phyloP scores from a whole-genome alignment of 352 stramenopile species.

The Pythium sukuiense region DNA sequence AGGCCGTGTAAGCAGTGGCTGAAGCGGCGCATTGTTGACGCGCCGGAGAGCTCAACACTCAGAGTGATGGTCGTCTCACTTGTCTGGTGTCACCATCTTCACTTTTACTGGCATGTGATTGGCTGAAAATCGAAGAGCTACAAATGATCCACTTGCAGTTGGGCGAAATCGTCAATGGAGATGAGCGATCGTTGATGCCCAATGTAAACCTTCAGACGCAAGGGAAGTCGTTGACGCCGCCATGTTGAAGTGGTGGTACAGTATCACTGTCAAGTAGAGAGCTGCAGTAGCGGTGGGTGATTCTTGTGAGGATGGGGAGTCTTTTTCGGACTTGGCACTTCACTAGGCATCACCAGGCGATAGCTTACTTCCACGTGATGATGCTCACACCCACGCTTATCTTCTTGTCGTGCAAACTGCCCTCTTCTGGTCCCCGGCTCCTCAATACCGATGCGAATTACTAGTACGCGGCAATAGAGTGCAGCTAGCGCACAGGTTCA shows the following conservation, averaged over 20 bases:
- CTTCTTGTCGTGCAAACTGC: too few species aligned
- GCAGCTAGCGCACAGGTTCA: too few species aligned
- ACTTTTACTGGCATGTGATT: not conserved
- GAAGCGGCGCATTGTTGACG: not conserved
- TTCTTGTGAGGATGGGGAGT: not conserved
- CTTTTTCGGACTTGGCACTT: too few species aligned
- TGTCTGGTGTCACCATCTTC: not conserved
- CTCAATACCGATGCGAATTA: too few species aligned
- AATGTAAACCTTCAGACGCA: not conserved
- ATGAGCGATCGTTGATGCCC: not conserved
- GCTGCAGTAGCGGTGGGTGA: not conserved
- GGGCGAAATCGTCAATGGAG: not conserved
- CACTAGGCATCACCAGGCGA: too few species aligned
- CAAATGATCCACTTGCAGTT: not conserved
- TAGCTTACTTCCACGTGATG: too few species aligned
- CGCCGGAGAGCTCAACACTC: too few species aligned
- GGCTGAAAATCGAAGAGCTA: not conserved
- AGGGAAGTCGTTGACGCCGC: not conserved
- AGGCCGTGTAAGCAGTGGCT: not conserved
- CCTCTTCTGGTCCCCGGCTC: too few species aligned
- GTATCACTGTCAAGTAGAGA: too few species aligned
- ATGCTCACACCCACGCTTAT: too few species aligned
- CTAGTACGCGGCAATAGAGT: too few species aligned
- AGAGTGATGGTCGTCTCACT: not conserved
- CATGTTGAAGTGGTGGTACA: too few species aligned